Evolutionary conservation across 2,329 filamentous ascomycete genomes (phyloP).

Genomic region (Colletotrichum cordylinicola): DNA sequence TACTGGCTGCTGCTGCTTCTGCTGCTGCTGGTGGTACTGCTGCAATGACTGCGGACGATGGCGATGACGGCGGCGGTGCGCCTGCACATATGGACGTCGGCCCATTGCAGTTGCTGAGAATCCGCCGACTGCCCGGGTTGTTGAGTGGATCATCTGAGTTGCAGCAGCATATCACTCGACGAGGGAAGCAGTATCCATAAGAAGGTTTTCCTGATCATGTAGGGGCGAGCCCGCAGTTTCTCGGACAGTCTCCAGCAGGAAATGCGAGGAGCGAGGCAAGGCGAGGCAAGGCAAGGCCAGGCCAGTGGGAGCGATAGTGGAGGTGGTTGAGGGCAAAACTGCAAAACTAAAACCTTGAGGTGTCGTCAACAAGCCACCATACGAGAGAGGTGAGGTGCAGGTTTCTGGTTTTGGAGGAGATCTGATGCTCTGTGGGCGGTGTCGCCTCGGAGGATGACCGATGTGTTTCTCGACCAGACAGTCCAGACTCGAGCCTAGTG

Average conservation of each 20-base stretch:
- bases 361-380: not conserved
- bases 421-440: not conserved
- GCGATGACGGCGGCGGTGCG: slow-evolving; percentile 9
- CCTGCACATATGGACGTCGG: slow-evolving; percentile 9
- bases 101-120: slow-evolving; percentile 8
- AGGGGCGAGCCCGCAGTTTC: not conserved
- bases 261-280: not conserved
- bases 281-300: not conserved
- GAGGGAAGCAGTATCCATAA: not conserved
- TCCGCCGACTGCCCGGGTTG: slow-evolving; percentile 1
- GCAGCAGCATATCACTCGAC: slow-evolving; percentile 5
- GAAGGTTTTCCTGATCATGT: not conserved
- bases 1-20: not conserved
- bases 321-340: not conserved
- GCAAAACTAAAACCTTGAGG: not conserved
- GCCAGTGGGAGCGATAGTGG: slow-evolving; percentile 10
- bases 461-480: not conserved
- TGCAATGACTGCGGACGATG: not conserved
- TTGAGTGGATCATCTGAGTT: slow-evolving; percentile 18
- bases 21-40: not conserved
- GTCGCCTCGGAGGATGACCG: slow-evolving; percentile 9
- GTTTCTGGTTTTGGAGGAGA: not conserved
- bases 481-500: not conserved
- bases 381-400: not conserved
- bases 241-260: not conserved